Percentiles rank a stretch among this genome's conserved stretches.
phyloP scores from a whole-genome alignment of 2,329 filamentous ascomycete genomes.

The Aureobasidium sp. region DNA sequence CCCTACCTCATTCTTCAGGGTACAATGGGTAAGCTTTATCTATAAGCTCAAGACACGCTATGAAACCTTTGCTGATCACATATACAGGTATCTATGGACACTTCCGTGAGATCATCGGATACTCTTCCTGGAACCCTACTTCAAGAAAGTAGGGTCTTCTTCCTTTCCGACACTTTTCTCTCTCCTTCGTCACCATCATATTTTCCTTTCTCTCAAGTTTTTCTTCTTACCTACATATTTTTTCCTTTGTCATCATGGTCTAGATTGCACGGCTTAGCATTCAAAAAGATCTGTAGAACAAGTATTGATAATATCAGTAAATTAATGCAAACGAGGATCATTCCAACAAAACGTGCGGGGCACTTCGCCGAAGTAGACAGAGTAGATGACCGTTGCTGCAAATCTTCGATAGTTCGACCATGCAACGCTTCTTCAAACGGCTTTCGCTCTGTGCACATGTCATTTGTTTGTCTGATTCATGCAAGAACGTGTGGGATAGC shows the following conservation, averaged over 20 bases:
- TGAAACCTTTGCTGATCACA: neutral
- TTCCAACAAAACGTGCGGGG: neutral
- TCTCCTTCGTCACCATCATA: neutral
- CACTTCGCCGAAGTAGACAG: neutral
- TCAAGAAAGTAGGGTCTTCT: conserved; percentile 23
- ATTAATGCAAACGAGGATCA: neutral
- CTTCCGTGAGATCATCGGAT: conserved; percentile 37
- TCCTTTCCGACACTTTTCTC: neutral
- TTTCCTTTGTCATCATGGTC: neutral
- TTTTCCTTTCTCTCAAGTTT: neutral
- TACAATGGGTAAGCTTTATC: conserved; percentile 29
- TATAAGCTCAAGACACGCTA: neutral
- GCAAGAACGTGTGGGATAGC: neutral
- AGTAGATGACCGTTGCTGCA: neutral
- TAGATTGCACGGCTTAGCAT: neutral
- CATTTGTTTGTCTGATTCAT: neutral
- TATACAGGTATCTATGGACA: conserved; percentile 35
- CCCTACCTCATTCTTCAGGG: conserved; percentile 37
- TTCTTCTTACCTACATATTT: neutral
- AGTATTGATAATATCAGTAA: neutral
- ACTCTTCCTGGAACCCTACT: conserved; percentile 42
- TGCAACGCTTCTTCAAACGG: neutral
- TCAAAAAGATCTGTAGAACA: neutral
- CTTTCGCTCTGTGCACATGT: neutral
- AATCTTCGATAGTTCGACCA: neutral